Conservation (phyloP, 805 yeast genomes). For the Pichia eremophila region DNA sequence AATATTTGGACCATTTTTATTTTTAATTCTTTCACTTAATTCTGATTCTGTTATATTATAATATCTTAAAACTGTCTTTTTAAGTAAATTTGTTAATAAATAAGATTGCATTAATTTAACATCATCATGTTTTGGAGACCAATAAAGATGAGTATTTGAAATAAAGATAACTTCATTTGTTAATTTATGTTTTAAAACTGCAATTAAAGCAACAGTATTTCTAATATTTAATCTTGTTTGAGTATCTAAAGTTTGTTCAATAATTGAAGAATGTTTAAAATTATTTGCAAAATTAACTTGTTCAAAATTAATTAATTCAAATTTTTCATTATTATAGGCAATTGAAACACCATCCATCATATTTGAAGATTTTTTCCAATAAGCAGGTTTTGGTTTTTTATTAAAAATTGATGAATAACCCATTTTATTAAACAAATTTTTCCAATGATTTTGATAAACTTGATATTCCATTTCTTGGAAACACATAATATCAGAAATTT, state of each 20-base stretch:
- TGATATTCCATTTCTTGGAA: conserved; percentile 28
- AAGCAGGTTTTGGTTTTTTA: conserved; percentile 40
- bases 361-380: conserved; percentile 39
- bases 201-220: conserved; percentile 51
- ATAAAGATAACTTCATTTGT: conserved; percentile 35
- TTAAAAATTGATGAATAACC: conserved; percentile 41
- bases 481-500: conserved; percentile 47
- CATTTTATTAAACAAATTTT: conserved; percentile 10
- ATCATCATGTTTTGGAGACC: conserved; percentile 44
- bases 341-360: conserved; percentile 55
- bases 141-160: conserved; percentile 54
- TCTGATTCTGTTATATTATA: conserved; percentile 8
- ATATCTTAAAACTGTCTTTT: conserved; percentile 20
- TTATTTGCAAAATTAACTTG: conserved; percentile 26
- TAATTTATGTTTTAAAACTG: conserved; percentile 35
- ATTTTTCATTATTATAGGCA: conserved; percentile 39
- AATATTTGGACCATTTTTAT: conserved; percentile 22
- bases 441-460: conserved; percentile 22
- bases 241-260: conserved; percentile 28
- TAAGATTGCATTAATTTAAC: conserved; percentile 47
- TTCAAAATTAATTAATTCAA: conserved; percentile 30
- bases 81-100: conserved; percentile 29
- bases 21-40: conserved; percentile 4
- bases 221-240: conserved; percentile 30
- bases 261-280: conserved; percentile 17